Evolutionary conservation across 768 basidiomycete species (phyloP), one percentile per base, ranked within the genome.

Genomic region (Tulasnella sp.): DNA sequence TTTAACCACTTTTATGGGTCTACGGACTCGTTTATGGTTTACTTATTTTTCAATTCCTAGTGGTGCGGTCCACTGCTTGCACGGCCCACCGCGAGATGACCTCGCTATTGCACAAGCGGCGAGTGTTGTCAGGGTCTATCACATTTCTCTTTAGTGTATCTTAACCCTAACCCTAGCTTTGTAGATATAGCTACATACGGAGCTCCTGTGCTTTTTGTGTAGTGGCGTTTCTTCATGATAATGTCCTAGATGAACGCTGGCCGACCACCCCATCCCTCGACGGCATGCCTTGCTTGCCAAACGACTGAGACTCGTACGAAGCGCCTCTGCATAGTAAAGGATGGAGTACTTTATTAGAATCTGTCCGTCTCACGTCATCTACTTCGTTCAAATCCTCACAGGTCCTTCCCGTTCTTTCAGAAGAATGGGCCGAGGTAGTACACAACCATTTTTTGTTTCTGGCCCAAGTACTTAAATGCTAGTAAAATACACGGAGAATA

Each of bases 1-100:
- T 85, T 85, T 85, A 85, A 86, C 85, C 84, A 84, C 85, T 85
- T 83, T 83, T 83, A 85, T 83, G 83, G 83, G 80, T 80, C 80
- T 84, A 84, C 82, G 81, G 85, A 80, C 79, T 79, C 82, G 82
- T 80, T 83, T 80, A 80, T 85, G 84, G 84, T 85, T 84, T 85
- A 83, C 83, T 83, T 83, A 85, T 85, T 84, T 85, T 84, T 85
- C 77, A 81, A 82, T 84, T 83, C 84, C 82, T 81, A 50, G 83
- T 82, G 81, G 44, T 54, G 80, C 77, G 64, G 80, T 76, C 83
- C 83, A 81, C 82, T 83, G 84, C 84, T 85, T 84, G 84, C 84
- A 82, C 82, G 83, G 69, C 78, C 60, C 64, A 77, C 78, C 60
- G 76, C 82, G 81, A 76, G 82, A 84, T 85, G 84, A 83, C 84